phyloP scores from a whole-genome alignment of 495 filamentous ascomycete genomes.

The Talaromyces stipitatus region DNA sequence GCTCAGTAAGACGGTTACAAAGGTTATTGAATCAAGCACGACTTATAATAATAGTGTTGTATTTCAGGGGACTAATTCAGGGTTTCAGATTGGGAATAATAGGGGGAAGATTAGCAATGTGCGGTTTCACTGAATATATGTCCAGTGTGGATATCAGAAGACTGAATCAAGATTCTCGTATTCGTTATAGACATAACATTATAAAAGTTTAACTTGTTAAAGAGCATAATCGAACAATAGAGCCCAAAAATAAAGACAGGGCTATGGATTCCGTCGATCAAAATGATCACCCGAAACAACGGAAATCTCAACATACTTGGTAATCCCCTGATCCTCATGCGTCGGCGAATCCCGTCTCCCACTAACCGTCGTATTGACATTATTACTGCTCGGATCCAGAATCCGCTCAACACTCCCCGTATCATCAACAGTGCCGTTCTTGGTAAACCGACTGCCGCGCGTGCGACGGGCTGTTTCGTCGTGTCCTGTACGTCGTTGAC shows the following conservation, averaged over 20 bases:
- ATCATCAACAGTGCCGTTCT: slow-evolving; percentile 12
- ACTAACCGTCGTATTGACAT: slow-evolving; percentile 11
- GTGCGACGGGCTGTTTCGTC: slow-evolving; percentile 8
- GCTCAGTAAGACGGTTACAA: slow-evolving; percentile 7
- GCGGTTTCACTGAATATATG: slow-evolving; percentile 1
- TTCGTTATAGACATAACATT: no score
- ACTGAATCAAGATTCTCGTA: no score
- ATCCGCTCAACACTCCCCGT: slow-evolving; percentile 25
- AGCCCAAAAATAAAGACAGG: no score
- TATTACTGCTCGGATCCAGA: slow-evolving; percentile 9
- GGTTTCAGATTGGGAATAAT: slow-evolving; percentile 13
- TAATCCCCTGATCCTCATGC: slow-evolving; percentile 15
- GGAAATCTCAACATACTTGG: slow-evolving; percentile 26
- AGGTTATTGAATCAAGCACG: slow-evolving; percentile 3
- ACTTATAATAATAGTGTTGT: slow-evolving; percentile 6
- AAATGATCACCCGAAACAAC: slow-evolving; percentile 10
- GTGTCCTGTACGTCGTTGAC: slow-evolving; percentile 7
- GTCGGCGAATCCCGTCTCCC: slow-evolving; percentile 12
- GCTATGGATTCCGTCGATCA: background rate
- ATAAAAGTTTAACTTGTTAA: no score
- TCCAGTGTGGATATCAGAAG: no score
- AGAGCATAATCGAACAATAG: no score
- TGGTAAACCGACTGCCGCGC: background rate
- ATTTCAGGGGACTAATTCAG: slow-evolving; percentile 8
- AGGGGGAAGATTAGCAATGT: slow-evolving; percentile 8